Conservation (phyloP, 768 basidiomycete species). For the Fibroporia radiculosa region DNA sequence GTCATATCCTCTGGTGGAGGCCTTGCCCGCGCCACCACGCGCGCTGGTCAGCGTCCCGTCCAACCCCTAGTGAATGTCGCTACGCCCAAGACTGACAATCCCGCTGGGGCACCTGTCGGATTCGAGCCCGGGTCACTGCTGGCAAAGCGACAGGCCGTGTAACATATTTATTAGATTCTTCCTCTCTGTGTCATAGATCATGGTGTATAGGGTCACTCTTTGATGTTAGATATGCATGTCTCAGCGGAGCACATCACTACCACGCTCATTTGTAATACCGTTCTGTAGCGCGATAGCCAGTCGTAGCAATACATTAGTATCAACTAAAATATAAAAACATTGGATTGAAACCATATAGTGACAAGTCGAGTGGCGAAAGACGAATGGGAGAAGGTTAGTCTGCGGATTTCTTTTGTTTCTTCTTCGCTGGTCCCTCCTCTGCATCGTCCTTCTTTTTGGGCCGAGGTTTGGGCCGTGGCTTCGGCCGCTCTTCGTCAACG, state of each 20-base stretch:
- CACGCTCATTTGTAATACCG: slow-evolving; percentile 4
- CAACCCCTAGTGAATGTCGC: slow-evolving; percentile 44
- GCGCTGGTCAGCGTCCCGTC: slow-evolving; percentile 29
- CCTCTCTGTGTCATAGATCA: slow-evolving; percentile 1
- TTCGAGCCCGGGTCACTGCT: slow-evolving; percentile 78
- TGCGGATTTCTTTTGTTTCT: slow-evolving; percentile 59
- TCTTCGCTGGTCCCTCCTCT: slow-evolving; percentile 55
- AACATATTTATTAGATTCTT: neutral
- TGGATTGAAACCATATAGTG: neutral
- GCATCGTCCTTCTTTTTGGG: slow-evolving; percentile 35
- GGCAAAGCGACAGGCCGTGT: slow-evolving; percentile 35
- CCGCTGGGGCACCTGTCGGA: slow-evolving; percentile 29
- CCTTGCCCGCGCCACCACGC: slow-evolving; percentile 31
- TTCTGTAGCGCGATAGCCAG: slow-evolving; percentile 7
- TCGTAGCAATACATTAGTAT: slow-evolving; percentile 1
- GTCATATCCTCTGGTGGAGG: slow-evolving; percentile 38
- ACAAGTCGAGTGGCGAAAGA: neutral
- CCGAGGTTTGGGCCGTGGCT: slow-evolving; percentile 39
- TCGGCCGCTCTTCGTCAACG: slow-evolving; percentile 27
- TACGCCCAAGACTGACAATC: slow-evolving; percentile 27
- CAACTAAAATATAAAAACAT: neutral
- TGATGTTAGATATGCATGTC: slow-evolving; percentile 5
- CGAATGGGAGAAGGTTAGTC: slow-evolving; percentile 20
- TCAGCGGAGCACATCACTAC: neutral
- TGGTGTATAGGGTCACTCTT: slow-evolving; percentile 2